Evolutionary conservation across 2,329 filamentous ascomycete species (phyloP), one percentile per base, ranked within the genome.

Genomic region (Colletotrichum karsti): DNA sequence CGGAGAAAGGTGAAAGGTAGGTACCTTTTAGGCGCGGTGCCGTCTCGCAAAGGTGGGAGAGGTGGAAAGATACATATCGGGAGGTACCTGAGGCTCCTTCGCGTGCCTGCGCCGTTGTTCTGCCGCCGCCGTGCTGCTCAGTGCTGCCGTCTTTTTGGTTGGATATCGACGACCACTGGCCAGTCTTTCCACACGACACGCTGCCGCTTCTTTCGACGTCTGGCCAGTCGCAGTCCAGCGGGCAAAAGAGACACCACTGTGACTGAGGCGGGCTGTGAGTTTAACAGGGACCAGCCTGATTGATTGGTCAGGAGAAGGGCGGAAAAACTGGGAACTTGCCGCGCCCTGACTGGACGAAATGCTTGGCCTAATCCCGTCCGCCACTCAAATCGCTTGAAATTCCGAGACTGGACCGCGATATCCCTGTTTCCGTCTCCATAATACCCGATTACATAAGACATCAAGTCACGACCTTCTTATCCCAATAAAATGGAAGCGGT

Each of bases 11-110:
- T 33, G 22, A 20, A 18, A 35, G 15, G n/a, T 9, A 39, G 41
- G 59, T 63, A 63, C 9, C 46, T 51, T 5, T 28, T 22, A 56
- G 26, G 26, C n/a, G 39, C 33, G 39, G 26, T 42, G 24, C 54
- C 12, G 39, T 28, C 26, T 10, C 26, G 8, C 24, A 30, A 44
- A 22, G 54, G 54, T 33, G 15, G 8, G 18, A 28, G 42, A 26
- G 18, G 35, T 8, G 15, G 39, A 64, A 41, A 48, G 53, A 54
- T 65, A 68, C 65, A 62, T 33, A 10, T 7, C 12, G 6, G 24
- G 2, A 33, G 15, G 63, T 66, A 66, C 57, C 63, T 66, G 63
- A 68, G 65, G 65, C 65, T 68, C 65, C 54, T 20, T 15, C 24
- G 59, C 28, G 65, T 61, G 65, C 65, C 54, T 20, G 20, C 24